These are phyloP conservation scores for Aspergillus mulundensis DNA, from an alignment of 495 filamentous ascomycete genomes.

Conservation along the genomic window DNA sequence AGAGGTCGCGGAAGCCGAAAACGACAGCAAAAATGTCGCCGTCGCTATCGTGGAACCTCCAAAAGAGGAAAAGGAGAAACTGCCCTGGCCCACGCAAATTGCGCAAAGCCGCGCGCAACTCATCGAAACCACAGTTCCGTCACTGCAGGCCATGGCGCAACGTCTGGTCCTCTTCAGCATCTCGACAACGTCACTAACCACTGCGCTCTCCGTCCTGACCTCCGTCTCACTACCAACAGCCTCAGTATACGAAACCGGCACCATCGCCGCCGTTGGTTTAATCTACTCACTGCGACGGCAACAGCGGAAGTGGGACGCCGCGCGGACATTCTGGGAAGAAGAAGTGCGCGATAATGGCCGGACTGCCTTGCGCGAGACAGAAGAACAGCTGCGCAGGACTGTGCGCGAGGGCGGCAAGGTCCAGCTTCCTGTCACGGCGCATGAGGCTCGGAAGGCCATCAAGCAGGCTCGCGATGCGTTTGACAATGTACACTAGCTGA, in stretches of 20 bases:
- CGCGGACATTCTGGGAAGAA: constrained; percentile 65
- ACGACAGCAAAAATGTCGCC: not conserved
- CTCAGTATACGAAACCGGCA: constrained; percentile 68
- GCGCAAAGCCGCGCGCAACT: constrained; percentile 49
- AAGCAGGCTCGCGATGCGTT: constrained; percentile 54
- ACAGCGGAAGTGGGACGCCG: constrained; percentile 75
- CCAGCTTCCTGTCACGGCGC: constrained; percentile 31
- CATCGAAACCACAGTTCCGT: constrained; percentile 60
- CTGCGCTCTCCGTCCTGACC: constrained; percentile 61
- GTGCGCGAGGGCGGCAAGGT: constrained; percentile 48
- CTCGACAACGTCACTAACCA: constrained; percentile 57
- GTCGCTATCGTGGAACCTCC: not conserved
- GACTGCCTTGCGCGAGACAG: constrained; percentile 63
- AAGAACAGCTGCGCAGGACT: constrained; percentile 56
- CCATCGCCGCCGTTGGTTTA: constrained; percentile 72
- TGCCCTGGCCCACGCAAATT: constrained; percentile 44
- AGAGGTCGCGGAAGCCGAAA: not conserved
- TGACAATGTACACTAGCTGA: constrained; percentile 19
- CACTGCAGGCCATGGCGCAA: constrained; percentile 76
- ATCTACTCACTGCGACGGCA: constrained; percentile 69
- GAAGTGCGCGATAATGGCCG: constrained; percentile 79
- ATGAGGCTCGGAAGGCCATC: constrained; percentile 47
- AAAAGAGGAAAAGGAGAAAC: constrained; percentile 2
- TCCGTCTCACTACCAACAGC: constrained; percentile 58
- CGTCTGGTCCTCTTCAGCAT: constrained; percentile 71